Conservation (phyloP, 805 yeast genomes). For the Hanseniaspora taiwanica region DNA sequence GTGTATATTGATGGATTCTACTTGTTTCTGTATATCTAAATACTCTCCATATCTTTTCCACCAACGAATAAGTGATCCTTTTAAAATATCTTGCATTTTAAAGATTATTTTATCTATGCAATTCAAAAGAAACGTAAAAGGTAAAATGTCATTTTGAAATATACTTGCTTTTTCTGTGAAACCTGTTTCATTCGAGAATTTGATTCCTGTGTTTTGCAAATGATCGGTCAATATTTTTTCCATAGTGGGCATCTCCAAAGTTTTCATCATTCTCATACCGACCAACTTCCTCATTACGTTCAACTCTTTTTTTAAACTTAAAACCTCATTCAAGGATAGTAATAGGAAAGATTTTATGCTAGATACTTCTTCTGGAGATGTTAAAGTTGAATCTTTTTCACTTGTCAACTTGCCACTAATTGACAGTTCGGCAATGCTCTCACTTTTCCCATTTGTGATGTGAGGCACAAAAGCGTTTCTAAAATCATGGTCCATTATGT, state of each 20-base stretch:
- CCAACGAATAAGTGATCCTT: conserved; percentile 29
- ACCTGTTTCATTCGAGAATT: no score
- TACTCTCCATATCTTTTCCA: conserved; percentile 32
- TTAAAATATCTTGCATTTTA: conserved; percentile 22
- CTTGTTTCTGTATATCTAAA: conserved; percentile 22
- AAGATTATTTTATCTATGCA: conserved; percentile 16
- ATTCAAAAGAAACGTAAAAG: conserved; percentile 9
- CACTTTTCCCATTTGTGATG: no score
- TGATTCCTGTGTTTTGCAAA: not conserved
- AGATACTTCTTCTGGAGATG: conserved; percentile 18
- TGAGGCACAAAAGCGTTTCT: not conserved
- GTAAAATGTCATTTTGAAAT: not conserved
- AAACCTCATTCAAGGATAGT: conserved; percentile 14
- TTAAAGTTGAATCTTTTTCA: no score
- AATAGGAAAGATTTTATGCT: conserved; percentile 16
- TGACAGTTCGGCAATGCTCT: no score
- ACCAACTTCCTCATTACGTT: conserved; percentile 12
- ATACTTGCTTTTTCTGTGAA: not conserved
- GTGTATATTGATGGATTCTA: not conserved
- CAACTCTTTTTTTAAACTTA: conserved; percentile 6
- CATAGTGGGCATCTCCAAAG: not conserved
- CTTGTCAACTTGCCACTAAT: no score
- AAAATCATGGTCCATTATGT: not conserved
- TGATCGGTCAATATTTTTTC: not conserved
- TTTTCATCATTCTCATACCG: conserved; percentile 1